A percentile compares a stretch with the other conserved stretches of the same genome.
These are phyloP conservation scores for Laetiporus sulphureus DNA, from an alignment of 1,284 basidiomycete species.

Conservation along the genomic window DNA sequence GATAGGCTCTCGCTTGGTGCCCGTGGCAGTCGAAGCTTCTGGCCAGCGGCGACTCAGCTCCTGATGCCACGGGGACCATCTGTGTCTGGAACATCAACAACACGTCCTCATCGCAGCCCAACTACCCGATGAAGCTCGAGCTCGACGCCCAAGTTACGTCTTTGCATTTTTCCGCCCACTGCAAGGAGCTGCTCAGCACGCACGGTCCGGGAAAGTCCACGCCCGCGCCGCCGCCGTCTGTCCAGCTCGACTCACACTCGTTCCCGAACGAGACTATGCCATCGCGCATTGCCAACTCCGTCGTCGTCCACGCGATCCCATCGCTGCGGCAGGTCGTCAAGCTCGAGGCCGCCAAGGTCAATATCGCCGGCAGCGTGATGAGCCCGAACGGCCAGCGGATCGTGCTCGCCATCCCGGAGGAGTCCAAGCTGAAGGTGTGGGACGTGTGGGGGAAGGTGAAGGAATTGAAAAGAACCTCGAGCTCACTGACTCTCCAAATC, in stretches of 20 bases:
- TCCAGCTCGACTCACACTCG: slow-evolving; percentile 8
- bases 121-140: slow-evolving; percentile 52
- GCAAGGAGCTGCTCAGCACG: slow-evolving; percentile 84
- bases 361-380: slow-evolving; percentile 39
- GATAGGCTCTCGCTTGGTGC: slow-evolving; percentile 84
- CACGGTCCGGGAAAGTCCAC: slow-evolving; percentile 46
- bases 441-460: slow-evolving; percentile 51
- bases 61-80: slow-evolving; percentile 59
- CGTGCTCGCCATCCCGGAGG: slow-evolving; percentile 40
- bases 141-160: slow-evolving; percentile 72
- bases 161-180: slow-evolving; percentile 79
- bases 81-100: slow-evolving; percentile 67
- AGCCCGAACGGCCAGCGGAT: slow-evolving; percentile 42
- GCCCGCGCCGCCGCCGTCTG: slow-evolving; percentile 22
- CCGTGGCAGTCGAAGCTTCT: slow-evolving; percentile 85
- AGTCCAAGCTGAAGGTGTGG: slow-evolving; percentile 43
- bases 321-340: slow-evolving; percentile 38
- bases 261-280: slow-evolving; percentile 14
- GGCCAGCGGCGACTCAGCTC: slow-evolving; percentile 75
- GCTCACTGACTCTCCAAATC: too few species aligned
- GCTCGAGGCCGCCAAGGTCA: slow-evolving; percentile 32
- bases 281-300: slow-evolving; percentile 33
- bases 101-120: slow-evolving; percentile 22
- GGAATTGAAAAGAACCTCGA: slow-evolving; percentile 30
- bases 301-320: slow-evolving; percentile 53